Evolutionary conservation across 768 basidiomycete genomes (phyloP), one percentile per base, ranked within the genome.

Genomic region (Harrya chromipes): DNA sequence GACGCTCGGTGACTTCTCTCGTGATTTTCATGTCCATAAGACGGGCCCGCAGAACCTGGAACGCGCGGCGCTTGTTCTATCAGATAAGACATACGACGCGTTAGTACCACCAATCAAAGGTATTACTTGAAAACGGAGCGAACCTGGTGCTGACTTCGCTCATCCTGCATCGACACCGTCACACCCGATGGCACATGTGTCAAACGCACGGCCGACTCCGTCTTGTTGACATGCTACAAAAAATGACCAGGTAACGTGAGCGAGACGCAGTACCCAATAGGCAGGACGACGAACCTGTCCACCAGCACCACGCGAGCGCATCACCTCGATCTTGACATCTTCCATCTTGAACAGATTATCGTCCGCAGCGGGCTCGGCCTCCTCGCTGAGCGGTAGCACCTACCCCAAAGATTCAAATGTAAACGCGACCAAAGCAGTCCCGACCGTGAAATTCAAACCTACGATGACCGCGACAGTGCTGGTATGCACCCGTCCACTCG

Each of bases 161-260:
- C 93, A 61, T 99, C 94, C 72, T 99, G 97, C 90, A 97, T 98
- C 8, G 93, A 94, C 9, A 98, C 95, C 1, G 87, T 88, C 47
- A 98, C 85, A 0, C 95, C 94, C 4, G 92, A 89, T 1, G 97
- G 95, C 13, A 88, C 71, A 60, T 99, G 97, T 0, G 93, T 95
- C 39, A 98, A 69, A 1, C 97, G 85, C 19, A 99, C 94, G 3
- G 97, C 95, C 3, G 95, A 97, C 70, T 99, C 97, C 0, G 97
- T 98, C 77, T 87, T 91, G 72, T 99, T 99, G 61, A 98, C 97
- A 70, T 98, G 95, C 87, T 97, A 17, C n/a, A 1, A 19, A 26
- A 39, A 1, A n/a, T 11, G 6, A 3, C 19, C 23, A 23, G 23
- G 8, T 26, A 26, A 8, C 26, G 37, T 33, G 17, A 31, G 33